Evolutionary conservation across 495 filamentous ascomycete genomes (phyloP).

Genomic region (Sporormia fimetaria): DNA sequence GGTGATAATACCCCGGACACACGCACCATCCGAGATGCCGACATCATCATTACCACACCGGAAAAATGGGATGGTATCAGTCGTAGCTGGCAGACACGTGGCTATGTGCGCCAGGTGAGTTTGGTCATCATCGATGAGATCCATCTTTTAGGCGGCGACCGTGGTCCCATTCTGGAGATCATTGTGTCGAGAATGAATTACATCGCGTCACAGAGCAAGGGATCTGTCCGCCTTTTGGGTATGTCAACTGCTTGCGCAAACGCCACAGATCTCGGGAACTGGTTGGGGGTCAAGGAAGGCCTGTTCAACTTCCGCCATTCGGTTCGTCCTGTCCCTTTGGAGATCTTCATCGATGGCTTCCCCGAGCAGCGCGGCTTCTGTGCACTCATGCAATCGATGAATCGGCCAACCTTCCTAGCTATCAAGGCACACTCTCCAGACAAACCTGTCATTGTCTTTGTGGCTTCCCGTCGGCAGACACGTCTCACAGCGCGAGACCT

Average conservation of each 20-base stretch:
- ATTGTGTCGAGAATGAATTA: slow-evolving; percentile 99
- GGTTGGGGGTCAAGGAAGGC: slow-evolving; percentile 94
- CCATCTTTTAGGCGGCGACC: slow-evolving; percentile 86
- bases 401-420: slow-evolving; percentile 88
- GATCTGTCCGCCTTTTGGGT: slow-evolving; percentile 77
- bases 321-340: slow-evolving; percentile 89
- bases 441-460: slow-evolving; percentile 97
- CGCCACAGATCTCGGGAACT: slow-evolving; percentile 84
- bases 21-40: slow-evolving; percentile 81
- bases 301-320: slow-evolving; percentile 97
- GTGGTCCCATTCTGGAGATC: slow-evolving; percentile 95
- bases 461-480: slow-evolving; percentile 90
- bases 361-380: slow-evolving; percentile 92
- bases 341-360: slow-evolving; percentile 96
- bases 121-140: slow-evolving; percentile 99
- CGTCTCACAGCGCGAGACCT: slow-evolving; percentile 88
- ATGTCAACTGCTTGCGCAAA: slow-evolving; percentile 99
- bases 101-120: slow-evolving; percentile 89
- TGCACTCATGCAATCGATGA: slow-evolving; percentile 98
- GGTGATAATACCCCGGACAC: slow-evolving; percentile 98
- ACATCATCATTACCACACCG: slow-evolving; percentile 96
- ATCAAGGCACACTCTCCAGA: slow-evolving; percentile 92
- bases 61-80: slow-evolving; percentile 99
- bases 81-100: slow-evolving; percentile 92
- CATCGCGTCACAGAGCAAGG: slow-evolving; percentile 85